A percentile compares a stretch with the other conserved stretches of the same genome.
phyloP scores from a whole-genome alignment of 2,329 filamentous ascomycete genomes.

The Apiospora marii region DNA sequence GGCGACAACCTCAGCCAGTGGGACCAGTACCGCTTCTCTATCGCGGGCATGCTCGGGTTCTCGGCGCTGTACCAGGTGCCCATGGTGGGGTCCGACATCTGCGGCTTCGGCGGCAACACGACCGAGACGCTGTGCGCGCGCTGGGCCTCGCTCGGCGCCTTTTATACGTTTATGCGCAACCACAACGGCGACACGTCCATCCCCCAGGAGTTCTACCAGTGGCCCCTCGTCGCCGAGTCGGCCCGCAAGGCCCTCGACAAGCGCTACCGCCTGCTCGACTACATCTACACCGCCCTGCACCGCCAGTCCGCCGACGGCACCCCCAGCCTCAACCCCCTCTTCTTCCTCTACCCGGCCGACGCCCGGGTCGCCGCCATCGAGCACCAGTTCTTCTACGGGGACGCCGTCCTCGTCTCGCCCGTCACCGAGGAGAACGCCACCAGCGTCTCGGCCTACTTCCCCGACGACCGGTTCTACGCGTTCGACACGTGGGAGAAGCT shows the following conservation, averaged over 20 bases:
- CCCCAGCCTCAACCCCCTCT: slow-evolving; percentile 72
- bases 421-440: slow-evolving; percentile 54
- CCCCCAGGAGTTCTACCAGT: slow-evolving; percentile 78
- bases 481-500: slow-evolving; percentile 58
- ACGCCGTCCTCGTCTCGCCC: slow-evolving; percentile 53
- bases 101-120: slow-evolving; percentile 75
- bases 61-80: slow-evolving; percentile 72
- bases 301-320: slow-evolving; percentile 67
- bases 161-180: slow-evolving; percentile 79
- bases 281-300: slow-evolving; percentile 76
- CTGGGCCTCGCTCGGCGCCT: slow-evolving; percentile 78
- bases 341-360: slow-evolving; percentile 70
- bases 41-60: slow-evolving; percentile 67
- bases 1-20: slow-evolving; percentile 66
- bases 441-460: slow-evolving; percentile 54
- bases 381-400: slow-evolving; percentile 56
- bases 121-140: slow-evolving; percentile 75
- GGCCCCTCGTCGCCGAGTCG: slow-evolving; percentile 65
- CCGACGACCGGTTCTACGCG: slow-evolving; percentile 57
- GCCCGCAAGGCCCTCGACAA: slow-evolving; percentile 72
- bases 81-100: slow-evolving; percentile 77
- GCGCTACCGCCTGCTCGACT: slow-evolving; percentile 76
- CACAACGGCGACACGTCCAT: slow-evolving; percentile 65
- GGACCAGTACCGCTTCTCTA: slow-evolving; percentile 65
- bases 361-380: slow-evolving; percentile 50